Percentiles rank a stretch among this genome's conserved stretches.
These are phyloP conservation scores for Suillus luteus DNA, from an alignment of 768 basidiomycete genomes.

Conservation along the genomic window DNA sequence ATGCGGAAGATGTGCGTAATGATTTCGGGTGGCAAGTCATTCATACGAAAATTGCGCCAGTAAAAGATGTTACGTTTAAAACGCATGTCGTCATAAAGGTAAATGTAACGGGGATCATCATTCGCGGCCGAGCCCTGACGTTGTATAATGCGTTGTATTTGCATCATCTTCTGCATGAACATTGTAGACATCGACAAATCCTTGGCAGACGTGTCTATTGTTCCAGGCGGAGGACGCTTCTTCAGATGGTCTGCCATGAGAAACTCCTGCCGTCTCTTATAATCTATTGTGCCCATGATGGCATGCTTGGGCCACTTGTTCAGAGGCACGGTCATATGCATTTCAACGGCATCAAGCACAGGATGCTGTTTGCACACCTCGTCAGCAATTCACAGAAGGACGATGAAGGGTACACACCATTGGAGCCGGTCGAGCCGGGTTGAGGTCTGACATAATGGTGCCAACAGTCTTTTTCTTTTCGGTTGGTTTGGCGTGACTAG, in stretches of 20 bases:
- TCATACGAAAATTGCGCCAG: slow-evolving; percentile 55
- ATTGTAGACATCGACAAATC: neutral
- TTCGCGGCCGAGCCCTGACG: neutral
- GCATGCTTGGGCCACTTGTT: slow-evolving; percentile 1
- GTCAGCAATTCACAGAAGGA: neutral
- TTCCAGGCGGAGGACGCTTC: slow-evolving; percentile 3
- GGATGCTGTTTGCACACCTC: neutral
- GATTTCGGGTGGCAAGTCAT: slow-evolving; percentile 67
- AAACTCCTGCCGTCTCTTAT: slow-evolving; percentile 7
- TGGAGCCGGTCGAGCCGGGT: neutral
- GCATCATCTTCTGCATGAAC: slow-evolving; percentile 4
- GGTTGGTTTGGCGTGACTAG: neutral
- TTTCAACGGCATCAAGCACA: slow-evolving; percentile 7
- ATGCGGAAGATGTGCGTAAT: slow-evolving; percentile 63
- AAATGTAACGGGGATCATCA: slow-evolving; percentile 3
- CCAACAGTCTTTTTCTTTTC: neutral
- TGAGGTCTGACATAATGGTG: slow-evolving; percentile 2
- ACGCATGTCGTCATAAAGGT: slow-evolving; percentile 13
- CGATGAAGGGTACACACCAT: neutral
- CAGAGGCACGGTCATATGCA: slow-evolving; percentile 1
- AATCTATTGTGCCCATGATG: slow-evolving; percentile 3
- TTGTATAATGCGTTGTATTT: neutral
- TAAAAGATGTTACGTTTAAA: slow-evolving; percentile 28
- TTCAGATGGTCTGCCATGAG: slow-evolving; percentile 4
- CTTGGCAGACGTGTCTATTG: slow-evolving; percentile 4